phyloP scores from a whole-genome alignment of 306 rosid genomes.

The Alnus rubra region DNA sequence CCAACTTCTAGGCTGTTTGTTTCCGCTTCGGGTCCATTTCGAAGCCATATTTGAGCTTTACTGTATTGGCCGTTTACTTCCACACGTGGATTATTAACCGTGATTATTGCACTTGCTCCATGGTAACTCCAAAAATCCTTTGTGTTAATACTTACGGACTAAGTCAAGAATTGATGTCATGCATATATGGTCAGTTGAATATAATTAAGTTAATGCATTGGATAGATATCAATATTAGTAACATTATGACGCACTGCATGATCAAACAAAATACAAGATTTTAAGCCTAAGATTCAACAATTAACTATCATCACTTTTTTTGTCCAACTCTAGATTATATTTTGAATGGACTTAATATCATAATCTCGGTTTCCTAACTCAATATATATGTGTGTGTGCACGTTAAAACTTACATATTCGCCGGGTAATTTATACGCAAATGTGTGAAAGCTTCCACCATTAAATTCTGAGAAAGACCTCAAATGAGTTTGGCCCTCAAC shows the following conservation, averaged over 20 bases:
- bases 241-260: too few species aligned
- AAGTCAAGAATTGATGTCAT: background rate
- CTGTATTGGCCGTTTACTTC: background rate
- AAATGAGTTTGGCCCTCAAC: background rate
- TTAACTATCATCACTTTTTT: too few species aligned
- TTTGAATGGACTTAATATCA: too few species aligned
- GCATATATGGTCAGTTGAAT: background rate
- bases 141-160: background rate
- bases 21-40: background rate
- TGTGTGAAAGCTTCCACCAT: conserved; percentile 4
- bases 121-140: background rate
- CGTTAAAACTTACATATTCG: background rate
- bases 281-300: too few species aligned
- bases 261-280: too few species aligned
- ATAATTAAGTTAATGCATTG: background rate
- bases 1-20: background rate
- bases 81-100: background rate
- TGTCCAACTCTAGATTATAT: too few species aligned
- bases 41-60: background rate
- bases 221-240: too few species aligned
- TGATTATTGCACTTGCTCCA: background rate
- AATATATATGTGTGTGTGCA: too few species aligned
- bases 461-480: conserved; percentile 2
- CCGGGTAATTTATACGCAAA: background rate
- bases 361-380: too few species aligned